phyloP scores from a whole-genome alignment of 257 asterid species.

The Apocynum venetum region DNA sequence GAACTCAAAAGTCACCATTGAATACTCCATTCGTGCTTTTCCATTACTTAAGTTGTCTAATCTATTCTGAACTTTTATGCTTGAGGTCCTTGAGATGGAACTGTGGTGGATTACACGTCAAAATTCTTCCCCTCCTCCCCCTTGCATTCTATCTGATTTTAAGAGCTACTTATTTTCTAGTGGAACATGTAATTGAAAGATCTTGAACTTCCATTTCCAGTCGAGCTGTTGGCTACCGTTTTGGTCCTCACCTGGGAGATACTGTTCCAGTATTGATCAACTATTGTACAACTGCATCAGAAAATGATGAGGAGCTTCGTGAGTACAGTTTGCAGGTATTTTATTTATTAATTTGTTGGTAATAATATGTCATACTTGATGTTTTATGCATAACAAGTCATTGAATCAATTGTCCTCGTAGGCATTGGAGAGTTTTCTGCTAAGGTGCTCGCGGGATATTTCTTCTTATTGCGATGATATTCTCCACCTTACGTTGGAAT shows the following conservation, averaged over 20 bases:
- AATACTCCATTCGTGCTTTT: not conserved
- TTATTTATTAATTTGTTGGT: constrained; percentile 2
- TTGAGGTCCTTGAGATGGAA: not conserved
- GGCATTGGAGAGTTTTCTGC: constrained; percentile 95
- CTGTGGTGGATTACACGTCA: not conserved
- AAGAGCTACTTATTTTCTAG: not conserved
- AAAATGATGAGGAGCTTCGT: constrained; percentile 98
- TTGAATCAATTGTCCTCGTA: constrained; percentile 29
- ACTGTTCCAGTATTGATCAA: constrained; percentile 77
- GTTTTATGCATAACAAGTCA: constrained; percentile 2
- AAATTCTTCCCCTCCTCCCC: not conserved
- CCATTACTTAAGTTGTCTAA: not conserved
- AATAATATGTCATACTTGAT: not conserved
- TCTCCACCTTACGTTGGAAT: constrained; percentile 77
- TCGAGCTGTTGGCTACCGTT: constrained; percentile 99
- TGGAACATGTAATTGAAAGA: not conserved
- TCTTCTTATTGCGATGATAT: constrained; percentile 74
- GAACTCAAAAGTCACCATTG: not conserved
- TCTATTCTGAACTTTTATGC: not conserved
- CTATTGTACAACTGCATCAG: constrained; percentile 92
- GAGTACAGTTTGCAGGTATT: constrained; percentile 96
- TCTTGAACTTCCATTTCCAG: constrained; percentile 36
- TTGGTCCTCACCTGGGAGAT: constrained; percentile 97
- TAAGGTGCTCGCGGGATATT: constrained; percentile 94
- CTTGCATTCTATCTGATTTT: not conserved